These are phyloP conservation scores for Pouteria glomerata DNA, from an alignment of 148 eudicot species.

Conservation along the genomic window DNA sequence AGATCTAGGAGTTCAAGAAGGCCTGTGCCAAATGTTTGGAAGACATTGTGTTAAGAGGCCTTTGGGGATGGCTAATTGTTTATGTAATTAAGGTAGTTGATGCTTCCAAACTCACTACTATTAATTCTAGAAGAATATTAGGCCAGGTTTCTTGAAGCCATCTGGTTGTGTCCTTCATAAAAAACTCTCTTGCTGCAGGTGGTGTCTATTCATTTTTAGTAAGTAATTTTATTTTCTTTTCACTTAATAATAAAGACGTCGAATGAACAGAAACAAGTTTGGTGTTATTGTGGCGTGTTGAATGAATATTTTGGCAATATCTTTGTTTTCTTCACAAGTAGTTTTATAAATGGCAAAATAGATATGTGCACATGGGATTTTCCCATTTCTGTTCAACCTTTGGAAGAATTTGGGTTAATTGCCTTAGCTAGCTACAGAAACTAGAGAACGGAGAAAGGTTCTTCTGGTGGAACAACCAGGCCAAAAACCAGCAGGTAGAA, in stretches of 20 bases:
- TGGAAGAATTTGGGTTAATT: slow-evolving; percentile 16
- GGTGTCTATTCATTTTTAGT: too few relatives aligned
- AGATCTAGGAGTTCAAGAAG: too few relatives aligned
- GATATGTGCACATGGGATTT: background rate
- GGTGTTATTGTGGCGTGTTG: background rate
- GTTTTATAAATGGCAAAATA: background rate
- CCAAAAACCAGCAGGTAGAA: slow-evolving; percentile 59
- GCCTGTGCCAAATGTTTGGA: too few relatives aligned
- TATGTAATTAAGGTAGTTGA: too few relatives aligned
- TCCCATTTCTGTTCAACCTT: background rate
- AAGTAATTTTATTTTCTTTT: too few relatives aligned
- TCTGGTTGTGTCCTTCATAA: too few relatives aligned
- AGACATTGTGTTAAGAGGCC: too few relatives aligned
- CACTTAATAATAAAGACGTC: background rate
- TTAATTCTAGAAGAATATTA: too few relatives aligned
- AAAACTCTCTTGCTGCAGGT: too few relatives aligned
- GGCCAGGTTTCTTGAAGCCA: too few relatives aligned
- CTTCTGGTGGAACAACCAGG: slow-evolving; percentile 90
- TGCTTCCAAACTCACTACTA: too few relatives aligned
- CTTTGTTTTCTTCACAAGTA: background rate
- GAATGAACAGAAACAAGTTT: background rate
- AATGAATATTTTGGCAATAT: background rate
- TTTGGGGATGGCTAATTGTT: too few relatives aligned
- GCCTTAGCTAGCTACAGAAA: slow-evolving; percentile 64
- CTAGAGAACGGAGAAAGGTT: slow-evolving; percentile 84